phyloP scores from a whole-genome alignment of 495 filamentous ascomycete species.

The Aspergillus heteromorphus region DNA sequence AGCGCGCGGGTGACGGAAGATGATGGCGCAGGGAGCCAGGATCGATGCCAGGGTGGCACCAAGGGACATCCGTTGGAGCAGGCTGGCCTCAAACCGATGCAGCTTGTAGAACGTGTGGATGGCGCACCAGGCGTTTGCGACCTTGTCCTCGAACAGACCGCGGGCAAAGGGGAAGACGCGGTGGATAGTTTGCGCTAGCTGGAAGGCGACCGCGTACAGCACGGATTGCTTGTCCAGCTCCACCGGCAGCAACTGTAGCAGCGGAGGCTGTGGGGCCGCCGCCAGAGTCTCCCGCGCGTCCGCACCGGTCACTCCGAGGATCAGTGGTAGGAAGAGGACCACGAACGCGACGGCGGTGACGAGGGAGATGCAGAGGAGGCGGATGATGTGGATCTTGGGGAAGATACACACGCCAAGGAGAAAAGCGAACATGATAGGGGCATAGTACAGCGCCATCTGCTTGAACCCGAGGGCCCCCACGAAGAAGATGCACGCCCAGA shows the following conservation, averaged over 20 bases:
- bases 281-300: conserved; percentile 33
- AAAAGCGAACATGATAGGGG: conserved; percentile 86
- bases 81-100: conserved; percentile 54
- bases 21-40: conserved; percentile 65
- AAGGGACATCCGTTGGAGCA: conserved; percentile 75
- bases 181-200: conserved; percentile 73
- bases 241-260: conserved; percentile 53
- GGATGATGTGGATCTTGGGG: conserved; percentile 61
- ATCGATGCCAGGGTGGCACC: conserved; percentile 71
- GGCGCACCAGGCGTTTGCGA: conserved; percentile 96
- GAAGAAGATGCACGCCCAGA: conserved; percentile 91
- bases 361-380: conserved; percentile 68
- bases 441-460: conserved; percentile 98
- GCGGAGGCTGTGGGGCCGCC: conserved; percentile 46
- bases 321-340: conserved; percentile 66
- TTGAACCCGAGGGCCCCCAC: conserved; percentile 92
- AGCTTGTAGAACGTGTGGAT: conserved; percentile 86
- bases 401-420: conserved; percentile 80
- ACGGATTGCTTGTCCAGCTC: conserved; percentile 56
- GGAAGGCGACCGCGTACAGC: conserved; percentile 67
- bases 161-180: conserved; percentile 93
- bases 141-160: conserved; percentile 96
- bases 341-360: conserved; percentile 69
- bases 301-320: conserved; percentile 47
- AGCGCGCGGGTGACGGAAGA: conserved; percentile 73